Percentiles rank a stretch among this genome's conserved stretches.
These are phyloP conservation scores for Punctularia strigosozonata DNA, from an alignment of 768 basidiomycete species.

Conservation along the genomic window DNA sequence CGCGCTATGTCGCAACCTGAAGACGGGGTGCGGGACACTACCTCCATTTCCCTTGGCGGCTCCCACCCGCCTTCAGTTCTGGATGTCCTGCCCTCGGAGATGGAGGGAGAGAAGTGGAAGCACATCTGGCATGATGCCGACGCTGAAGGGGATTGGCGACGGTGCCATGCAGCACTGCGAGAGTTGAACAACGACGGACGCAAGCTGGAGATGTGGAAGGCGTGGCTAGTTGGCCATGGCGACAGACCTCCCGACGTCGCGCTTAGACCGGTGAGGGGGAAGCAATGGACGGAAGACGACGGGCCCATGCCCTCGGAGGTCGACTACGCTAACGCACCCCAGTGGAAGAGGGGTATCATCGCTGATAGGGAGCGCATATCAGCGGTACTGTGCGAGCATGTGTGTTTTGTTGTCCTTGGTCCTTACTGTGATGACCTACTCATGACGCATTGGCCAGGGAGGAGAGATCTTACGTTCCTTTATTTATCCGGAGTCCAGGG, in stretches of 20 bases:
- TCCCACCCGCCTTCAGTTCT: not conserved
- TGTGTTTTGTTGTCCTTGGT: constrained; percentile 22
- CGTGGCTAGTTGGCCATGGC: constrained; percentile 45
- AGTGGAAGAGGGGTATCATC: constrained; percentile 13
- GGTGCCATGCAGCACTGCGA: constrained; percentile 41
- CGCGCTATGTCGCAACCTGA: not conserved
- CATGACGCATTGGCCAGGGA: constrained; percentile 26
- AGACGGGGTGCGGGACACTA: too few relatives aligned
- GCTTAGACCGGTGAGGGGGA: constrained; percentile 13
- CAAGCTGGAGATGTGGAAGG: constrained; percentile 65
- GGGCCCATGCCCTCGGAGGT: constrained; percentile 10
- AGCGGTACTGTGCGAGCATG: constrained; percentile 45
- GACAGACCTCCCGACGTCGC: too few relatives aligned
- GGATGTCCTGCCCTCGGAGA: too few relatives aligned
- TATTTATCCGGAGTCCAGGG: constrained; percentile 68
- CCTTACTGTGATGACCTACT: not conserved
- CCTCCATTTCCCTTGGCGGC: not conserved
- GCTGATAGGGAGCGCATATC: constrained; percentile 29
- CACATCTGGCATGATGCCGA: constrained; percentile 53
- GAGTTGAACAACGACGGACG: constrained; percentile 51
- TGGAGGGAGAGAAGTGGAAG: constrained; percentile 2
- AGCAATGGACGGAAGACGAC: constrained; percentile 36
- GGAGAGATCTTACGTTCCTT: constrained; percentile 44
- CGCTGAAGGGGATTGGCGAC: constrained; percentile 45
- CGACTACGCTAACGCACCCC: constrained; percentile 5